Conservation (phyloP, 306 rosid genomes). For the Rosa chinensis region DNA sequence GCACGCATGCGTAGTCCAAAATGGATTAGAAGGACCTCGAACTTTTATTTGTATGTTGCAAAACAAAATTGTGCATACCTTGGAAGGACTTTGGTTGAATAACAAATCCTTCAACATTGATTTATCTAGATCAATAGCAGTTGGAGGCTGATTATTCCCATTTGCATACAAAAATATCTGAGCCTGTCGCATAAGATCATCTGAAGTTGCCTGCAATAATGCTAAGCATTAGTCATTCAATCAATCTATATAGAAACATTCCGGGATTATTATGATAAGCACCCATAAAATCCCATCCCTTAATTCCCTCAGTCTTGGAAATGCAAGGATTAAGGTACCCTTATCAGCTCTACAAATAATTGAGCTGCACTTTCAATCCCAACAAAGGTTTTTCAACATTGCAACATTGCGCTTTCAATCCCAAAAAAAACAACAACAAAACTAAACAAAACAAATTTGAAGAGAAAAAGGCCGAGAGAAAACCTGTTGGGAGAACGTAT, state of each 20-base stretch:
- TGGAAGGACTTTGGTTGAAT: constrained; percentile 88
- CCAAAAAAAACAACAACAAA: background rate
- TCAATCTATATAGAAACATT: background rate
- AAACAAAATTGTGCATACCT: constrained; percentile 42
- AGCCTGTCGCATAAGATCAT: constrained; percentile 89
- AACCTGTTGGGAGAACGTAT: constrained; percentile 90
- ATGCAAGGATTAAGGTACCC: background rate
- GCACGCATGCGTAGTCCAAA: background rate
- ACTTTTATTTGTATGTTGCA: background rate
- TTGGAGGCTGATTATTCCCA: constrained; percentile 79
- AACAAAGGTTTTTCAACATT: background rate
- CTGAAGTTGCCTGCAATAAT: constrained; percentile 67
- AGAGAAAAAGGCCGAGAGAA: constrained; percentile 16
- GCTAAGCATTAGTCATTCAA: constrained; percentile 14
- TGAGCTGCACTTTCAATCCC: background rate
- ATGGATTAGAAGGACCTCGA: background rate
- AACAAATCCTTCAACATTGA: constrained; percentile 73
- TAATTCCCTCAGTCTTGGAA: background rate
- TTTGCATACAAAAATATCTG: constrained; percentile 80
- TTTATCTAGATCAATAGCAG: constrained; percentile 77
- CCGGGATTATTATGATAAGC: background rate
- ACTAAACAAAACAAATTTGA: background rate
- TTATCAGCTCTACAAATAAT: background rate
- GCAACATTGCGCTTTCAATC: background rate
- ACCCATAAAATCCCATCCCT: background rate